These are phyloP conservation scores for Vitis amurensis DNA, from an alignment of 164 flowering plant genomes.

Conservation along the genomic window DNA sequence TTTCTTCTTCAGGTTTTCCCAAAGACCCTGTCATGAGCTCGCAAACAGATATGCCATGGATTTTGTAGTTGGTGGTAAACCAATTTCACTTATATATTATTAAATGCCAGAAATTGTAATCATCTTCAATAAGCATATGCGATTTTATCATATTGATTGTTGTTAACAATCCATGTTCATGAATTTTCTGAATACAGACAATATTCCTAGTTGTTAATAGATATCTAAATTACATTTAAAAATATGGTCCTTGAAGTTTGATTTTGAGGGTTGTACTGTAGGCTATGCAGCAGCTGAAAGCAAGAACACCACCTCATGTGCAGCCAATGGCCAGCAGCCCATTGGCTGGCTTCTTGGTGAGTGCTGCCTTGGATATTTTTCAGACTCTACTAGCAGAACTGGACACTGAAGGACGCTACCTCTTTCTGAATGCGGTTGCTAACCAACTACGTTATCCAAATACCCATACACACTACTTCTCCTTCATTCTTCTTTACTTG, in stretches of 20 bases:
- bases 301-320: slow-evolving; percentile 47
- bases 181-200: background rate
- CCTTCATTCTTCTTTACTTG: slow-evolving; percentile 80
- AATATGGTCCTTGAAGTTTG: background rate
- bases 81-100: too few relatives aligned
- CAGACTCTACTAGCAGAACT: slow-evolving; percentile 68
- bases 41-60: too few relatives aligned
- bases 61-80: too few relatives aligned
- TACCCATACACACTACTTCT: slow-evolving; percentile 94
- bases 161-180: background rate
- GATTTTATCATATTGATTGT: too few relatives aligned
- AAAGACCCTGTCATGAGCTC: background rate
- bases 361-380: slow-evolving; percentile 82
- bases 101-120: too few relatives aligned
- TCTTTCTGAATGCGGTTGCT: slow-evolving; percentile 89
- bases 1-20: background rate
- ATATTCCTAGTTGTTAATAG: background rate
- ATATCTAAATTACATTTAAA: too few relatives aligned
- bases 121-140: too few relatives aligned
- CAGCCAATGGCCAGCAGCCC: slow-evolving; percentile 49
- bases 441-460: slow-evolving; percentile 98
- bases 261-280: slow-evolving; percentile 19
- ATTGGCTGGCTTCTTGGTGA: slow-evolving; percentile 56
- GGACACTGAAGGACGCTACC: slow-evolving; percentile 96
- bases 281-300: slow-evolving; percentile 90